Conservation (phyloP, 2,329 filamentous ascomycete genomes). For the Colletotrichum filicis region DNA sequence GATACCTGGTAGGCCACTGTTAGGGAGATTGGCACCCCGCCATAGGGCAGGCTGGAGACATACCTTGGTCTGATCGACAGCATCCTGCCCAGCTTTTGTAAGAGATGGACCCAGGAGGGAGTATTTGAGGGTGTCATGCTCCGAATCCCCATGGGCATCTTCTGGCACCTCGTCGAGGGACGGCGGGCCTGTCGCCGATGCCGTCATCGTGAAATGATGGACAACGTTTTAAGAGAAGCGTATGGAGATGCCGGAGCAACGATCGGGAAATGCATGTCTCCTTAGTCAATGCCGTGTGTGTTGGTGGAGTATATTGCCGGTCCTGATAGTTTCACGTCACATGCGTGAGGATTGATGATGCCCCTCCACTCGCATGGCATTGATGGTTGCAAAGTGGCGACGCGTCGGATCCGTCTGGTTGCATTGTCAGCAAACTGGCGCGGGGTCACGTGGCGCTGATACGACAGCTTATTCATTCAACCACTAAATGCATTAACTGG, state of each 20-base stretch:
- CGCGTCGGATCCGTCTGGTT: neutral
- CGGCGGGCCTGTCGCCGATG: constrained; percentile 28
- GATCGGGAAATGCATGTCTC: constrained; percentile 9
- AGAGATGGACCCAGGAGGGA: constrained; percentile 89
- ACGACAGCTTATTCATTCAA: neutral
- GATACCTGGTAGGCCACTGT: constrained; percentile 71
- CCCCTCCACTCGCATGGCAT: neutral
- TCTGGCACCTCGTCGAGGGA: constrained; percentile 12
- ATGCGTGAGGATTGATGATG: neutral
- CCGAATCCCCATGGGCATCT: constrained; percentile 2
- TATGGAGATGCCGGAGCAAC: neutral
- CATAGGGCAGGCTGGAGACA: constrained; percentile 5
- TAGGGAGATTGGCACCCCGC: neutral
- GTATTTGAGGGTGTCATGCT: constrained; percentile 81
- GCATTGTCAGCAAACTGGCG: constrained; percentile 18
- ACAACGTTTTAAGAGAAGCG: neutral
- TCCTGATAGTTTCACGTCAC: neutral
- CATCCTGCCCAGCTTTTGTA: constrained; percentile 92
- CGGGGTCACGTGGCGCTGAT: constrained; percentile 7
- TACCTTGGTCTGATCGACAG: constrained; percentile 90
- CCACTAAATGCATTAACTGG: rapidly evolving
- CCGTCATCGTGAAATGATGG: constrained; percentile 23
- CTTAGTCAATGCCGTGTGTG: neutral
- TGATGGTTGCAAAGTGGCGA: neutral
- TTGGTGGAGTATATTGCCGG: neutral